Evolutionary conservation across 179 eudicot species (phyloP).

Genomic region (Carnegiea gigantea): DNA sequence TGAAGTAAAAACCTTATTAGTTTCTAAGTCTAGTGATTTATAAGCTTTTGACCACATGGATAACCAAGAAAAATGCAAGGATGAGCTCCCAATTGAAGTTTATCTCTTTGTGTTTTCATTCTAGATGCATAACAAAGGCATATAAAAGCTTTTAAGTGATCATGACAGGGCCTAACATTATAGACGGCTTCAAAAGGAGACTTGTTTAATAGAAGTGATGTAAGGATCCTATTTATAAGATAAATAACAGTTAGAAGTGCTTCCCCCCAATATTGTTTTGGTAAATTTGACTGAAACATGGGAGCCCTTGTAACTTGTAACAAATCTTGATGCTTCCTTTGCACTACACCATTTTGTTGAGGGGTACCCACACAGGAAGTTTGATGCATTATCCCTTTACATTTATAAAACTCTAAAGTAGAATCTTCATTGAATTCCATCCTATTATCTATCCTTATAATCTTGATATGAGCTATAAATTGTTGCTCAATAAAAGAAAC

Average conservation of each 20-base stretch:
- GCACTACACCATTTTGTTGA: no score
- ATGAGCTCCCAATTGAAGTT: no score
- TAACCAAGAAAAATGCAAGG: neutral
- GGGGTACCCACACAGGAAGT: no score
- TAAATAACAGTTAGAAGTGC: neutral
- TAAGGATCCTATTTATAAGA: neutral
- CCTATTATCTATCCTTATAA: neutral
- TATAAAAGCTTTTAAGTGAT: neutral
- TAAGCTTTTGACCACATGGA: neutral
- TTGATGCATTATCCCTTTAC: no score
- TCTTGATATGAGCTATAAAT: neutral
- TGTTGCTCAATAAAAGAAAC: neutral
- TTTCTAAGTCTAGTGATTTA: no score
- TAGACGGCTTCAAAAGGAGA: neutral
- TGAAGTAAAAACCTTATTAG: no score
- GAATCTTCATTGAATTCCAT: neutral
- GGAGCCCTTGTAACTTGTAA: no score
- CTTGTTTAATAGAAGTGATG: neutral
- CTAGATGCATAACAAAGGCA: neutral
- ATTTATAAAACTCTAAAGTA: neutral
- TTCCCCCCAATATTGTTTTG: neutral
- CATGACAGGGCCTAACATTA: neutral
- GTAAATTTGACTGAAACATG: no score
- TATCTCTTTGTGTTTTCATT: neutral
- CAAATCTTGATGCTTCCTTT: no score